Conservation (phyloP, 805 yeast genomes). For the Barnettozyma californica region DNA sequence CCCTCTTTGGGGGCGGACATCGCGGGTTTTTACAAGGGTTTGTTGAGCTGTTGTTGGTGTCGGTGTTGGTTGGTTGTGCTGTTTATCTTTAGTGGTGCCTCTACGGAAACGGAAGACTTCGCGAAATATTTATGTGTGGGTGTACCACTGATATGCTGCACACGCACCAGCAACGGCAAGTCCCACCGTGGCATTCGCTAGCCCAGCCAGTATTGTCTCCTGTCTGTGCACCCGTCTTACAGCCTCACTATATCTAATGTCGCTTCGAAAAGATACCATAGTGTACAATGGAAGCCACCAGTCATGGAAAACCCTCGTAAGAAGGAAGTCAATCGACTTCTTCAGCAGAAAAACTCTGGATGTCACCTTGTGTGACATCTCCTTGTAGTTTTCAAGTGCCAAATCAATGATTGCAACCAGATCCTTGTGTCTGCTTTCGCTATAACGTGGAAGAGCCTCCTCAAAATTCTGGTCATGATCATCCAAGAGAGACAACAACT, state of each 20-base stretch:
- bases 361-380: slow-evolving; percentile 80
- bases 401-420: slow-evolving; percentile 69
- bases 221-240: slow-evolving; percentile 52
- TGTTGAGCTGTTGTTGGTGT: background rate
- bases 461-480: slow-evolving; percentile 6
- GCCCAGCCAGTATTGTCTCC: slow-evolving; percentile 36
- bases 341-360: slow-evolving; percentile 55
- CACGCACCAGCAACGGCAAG: background rate
- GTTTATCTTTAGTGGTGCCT: too few relatives aligned
- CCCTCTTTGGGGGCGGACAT: slow-evolving; percentile 7
- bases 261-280: slow-evolving; percentile 87
- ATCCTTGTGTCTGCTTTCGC: slow-evolving; percentile 48
- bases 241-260: slow-evolving; percentile 71
- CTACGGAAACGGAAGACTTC: background rate
- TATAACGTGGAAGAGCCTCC: slow-evolving; percentile 12
- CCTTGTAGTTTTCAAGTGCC: slow-evolving; percentile 76
- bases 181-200: background rate
- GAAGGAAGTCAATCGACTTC: slow-evolving; percentile 59
- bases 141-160: background rate
- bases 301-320: slow-evolving; percentile 55
- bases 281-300: slow-evolving; percentile 84
- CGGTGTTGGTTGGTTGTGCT: background rate
- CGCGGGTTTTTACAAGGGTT: background rate
- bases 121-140: background rate
- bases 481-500: slow-evolving; percentile 41